Evolutionary conservation across 257 asterid genomes (phyloP).

Genomic region (Nicotiana otophora): DNA sequence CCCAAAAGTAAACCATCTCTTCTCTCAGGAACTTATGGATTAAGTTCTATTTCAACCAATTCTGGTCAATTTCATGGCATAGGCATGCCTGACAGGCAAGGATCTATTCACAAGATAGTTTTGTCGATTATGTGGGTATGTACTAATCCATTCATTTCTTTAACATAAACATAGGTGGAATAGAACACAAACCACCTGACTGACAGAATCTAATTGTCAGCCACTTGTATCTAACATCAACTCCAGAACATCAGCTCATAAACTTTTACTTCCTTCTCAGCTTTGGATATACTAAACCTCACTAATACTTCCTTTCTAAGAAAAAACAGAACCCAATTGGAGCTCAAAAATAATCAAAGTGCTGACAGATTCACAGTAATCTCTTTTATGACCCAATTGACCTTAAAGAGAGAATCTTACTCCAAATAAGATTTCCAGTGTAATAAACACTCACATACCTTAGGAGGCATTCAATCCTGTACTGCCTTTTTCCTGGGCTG

Average conservation of each 20-base stretch:
- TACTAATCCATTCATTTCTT: not conserved
- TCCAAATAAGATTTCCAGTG: not conserved
- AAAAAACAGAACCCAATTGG: not conserved
- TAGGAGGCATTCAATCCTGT: slow-evolving; percentile 44
- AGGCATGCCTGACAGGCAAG: not conserved
- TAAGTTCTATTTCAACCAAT: not conserved
- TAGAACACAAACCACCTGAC: not conserved
- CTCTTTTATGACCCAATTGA: not conserved
- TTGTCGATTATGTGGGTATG: not conserved
- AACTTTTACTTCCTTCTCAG: slow-evolving; percentile 5
- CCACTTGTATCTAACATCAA: not conserved
- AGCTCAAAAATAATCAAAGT: not conserved
- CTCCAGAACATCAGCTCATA: not conserved
- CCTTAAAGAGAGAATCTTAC: not conserved
- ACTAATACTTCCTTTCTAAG: not conserved
- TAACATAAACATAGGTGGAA: not conserved
- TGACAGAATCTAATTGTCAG: not conserved
- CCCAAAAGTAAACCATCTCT: not conserved
- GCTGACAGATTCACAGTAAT: not conserved
- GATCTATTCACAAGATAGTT: not conserved
- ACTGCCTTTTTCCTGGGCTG: slow-evolving; percentile 68
- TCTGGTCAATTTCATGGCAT: not conserved
- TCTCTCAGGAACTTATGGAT: not conserved
- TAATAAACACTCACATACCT: slow-evolving; percentile 29
- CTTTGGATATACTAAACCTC: not conserved